Percentiles rank a stretch among this genome's conserved stretches.
Conservation (phyloP, 352 stramenopile genomes). For the Thalassiosira sp. region DNA sequence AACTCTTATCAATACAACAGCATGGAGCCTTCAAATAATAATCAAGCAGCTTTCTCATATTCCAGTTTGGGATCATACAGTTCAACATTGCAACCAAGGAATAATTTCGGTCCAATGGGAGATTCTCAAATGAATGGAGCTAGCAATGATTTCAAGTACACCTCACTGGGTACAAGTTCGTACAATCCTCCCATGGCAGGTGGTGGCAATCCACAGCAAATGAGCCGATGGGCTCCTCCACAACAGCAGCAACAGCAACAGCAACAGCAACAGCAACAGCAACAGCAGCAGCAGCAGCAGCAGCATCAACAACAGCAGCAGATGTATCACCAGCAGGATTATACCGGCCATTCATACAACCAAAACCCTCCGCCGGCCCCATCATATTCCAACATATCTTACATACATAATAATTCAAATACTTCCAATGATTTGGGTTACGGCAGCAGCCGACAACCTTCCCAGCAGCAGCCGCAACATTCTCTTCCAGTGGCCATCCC, state of each 20-base stretch:
- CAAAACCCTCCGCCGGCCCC: background rate
- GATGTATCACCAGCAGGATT: background rate
- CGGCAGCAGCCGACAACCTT: no score
- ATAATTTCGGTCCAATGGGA: background rate
- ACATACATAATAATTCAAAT: no score
- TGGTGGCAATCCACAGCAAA: constrained; percentile 2
- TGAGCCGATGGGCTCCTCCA: background rate
- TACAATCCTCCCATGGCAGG: constrained; percentile 3
- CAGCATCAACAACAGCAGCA: constrained; percentile 8
- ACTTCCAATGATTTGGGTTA: no score
- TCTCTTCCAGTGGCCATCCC: background rate
- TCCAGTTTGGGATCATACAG: constrained; percentile 4
- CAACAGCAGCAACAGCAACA: constrained; percentile 19
- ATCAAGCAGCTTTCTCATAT: constrained; percentile 4
- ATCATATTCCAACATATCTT: background rate
- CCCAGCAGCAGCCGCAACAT: background rate
- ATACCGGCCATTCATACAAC: constrained; percentile 2
- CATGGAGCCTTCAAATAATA: background rate
- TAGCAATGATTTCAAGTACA: constrained; percentile 17
- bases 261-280: constrained; percentile 6
- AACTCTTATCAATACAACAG: background rate
- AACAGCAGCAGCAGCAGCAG: background rate
- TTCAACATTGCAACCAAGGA: constrained; percentile 10
- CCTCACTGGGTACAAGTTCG: background rate
- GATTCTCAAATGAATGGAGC: constrained; percentile 2